These are phyloP conservation scores for Ustanciosporium gigantosporum DNA, from an alignment of 1,284 basidiomycete genomes.

Conservation along the genomic window DNA sequence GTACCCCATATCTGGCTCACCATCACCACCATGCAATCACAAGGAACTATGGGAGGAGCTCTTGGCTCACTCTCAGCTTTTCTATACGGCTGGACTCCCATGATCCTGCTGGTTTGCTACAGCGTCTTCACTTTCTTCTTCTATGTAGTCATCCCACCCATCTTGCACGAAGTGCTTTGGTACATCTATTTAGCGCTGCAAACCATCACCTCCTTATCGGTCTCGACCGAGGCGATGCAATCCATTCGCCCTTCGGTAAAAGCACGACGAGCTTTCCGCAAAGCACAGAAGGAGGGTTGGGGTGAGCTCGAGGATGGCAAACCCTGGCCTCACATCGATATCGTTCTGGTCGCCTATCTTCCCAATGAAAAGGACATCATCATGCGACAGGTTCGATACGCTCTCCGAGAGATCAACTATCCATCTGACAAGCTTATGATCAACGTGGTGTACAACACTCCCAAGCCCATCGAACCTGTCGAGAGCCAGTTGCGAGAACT, in stretches of 20 bases:
- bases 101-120: slow-evolving; percentile 35
- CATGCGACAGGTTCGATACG: slow-evolving; percentile 48
- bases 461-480: slow-evolving; percentile 45
- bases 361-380: slow-evolving; percentile 56
- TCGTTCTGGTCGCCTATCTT: slow-evolving; percentile 51
- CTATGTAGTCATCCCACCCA: slow-evolving; percentile 43
- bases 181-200: slow-evolving; percentile 41
- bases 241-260: slow-evolving; percentile 43
- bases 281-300: slow-evolving; percentile 41
- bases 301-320: slow-evolving; percentile 34
- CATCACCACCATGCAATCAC: slow-evolving; percentile 6
- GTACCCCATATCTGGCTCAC: too few species aligned
- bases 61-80: slow-evolving; percentile 34
- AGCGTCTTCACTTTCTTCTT: slow-evolving; percentile 37
- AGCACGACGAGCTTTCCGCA: slow-evolving; percentile 36
- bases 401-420: slow-evolving; percentile 50
- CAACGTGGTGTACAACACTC: slow-evolving; percentile 56
- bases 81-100: slow-evolving; percentile 43
- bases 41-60: slow-evolving; percentile 6
- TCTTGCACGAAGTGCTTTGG: slow-evolving; percentile 42
- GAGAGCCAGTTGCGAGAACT: slow-evolving; percentile 40
- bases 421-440: slow-evolving; percentile 41
- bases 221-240: slow-evolving; percentile 48
- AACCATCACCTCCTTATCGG: slow-evolving; percentile 43
- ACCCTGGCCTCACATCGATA: slow-evolving; percentile 45